Percentiles rank a stretch among this genome's conserved stretches.
These are phyloP conservation scores for Uronychia binucleata DNA, from an alignment of 73 alveolate species.

Conservation along the genomic window DNA sequence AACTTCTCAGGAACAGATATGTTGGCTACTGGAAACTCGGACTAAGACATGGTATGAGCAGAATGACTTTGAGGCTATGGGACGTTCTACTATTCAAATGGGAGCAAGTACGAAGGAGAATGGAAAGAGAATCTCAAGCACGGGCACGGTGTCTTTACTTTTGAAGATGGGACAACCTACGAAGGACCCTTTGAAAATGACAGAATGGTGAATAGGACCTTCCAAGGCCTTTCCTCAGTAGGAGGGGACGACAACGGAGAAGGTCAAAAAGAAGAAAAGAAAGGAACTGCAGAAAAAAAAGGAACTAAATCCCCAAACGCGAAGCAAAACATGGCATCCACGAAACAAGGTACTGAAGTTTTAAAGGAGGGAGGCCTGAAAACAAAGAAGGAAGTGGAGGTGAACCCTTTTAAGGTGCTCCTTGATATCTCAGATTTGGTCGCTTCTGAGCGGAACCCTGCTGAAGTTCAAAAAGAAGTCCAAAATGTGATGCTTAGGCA, in stretches of 20 bases:
- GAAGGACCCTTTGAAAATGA: constrained; percentile 96
- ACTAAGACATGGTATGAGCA: constrained; percentile 95
- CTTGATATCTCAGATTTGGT: constrained; percentile 91
- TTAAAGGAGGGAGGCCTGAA: constrained; percentile 40
- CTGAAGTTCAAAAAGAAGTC: constrained; percentile 82
- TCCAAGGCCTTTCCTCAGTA: constrained; percentile 61
- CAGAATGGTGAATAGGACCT: constrained; percentile 91
- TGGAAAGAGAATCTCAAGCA: constrained; percentile 94
- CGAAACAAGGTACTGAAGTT: constrained; percentile 33
- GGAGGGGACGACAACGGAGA: constrained; percentile 5
- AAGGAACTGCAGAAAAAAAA: neutral
- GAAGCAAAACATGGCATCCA: neutral
- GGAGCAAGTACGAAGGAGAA: constrained; percentile 97
- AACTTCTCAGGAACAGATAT: constrained; percentile 96
- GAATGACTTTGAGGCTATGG: constrained; percentile 81
- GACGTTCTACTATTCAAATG: constrained; percentile 96
- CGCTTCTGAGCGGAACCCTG: constrained; percentile 81
- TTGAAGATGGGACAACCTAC: constrained; percentile 96
- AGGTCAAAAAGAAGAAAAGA: constrained; percentile 7
- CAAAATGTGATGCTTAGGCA: constrained; percentile 86
- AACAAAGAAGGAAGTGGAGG: constrained; percentile 84
- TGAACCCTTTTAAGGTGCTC: constrained; percentile 91
- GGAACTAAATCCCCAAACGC: constrained; percentile 22
- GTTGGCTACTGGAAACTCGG: constrained; percentile 98
- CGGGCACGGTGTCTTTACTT: constrained; percentile 95